Conservation (phyloP, 768 basidiomycete genomes). For the Scleroderma bovista region DNA sequence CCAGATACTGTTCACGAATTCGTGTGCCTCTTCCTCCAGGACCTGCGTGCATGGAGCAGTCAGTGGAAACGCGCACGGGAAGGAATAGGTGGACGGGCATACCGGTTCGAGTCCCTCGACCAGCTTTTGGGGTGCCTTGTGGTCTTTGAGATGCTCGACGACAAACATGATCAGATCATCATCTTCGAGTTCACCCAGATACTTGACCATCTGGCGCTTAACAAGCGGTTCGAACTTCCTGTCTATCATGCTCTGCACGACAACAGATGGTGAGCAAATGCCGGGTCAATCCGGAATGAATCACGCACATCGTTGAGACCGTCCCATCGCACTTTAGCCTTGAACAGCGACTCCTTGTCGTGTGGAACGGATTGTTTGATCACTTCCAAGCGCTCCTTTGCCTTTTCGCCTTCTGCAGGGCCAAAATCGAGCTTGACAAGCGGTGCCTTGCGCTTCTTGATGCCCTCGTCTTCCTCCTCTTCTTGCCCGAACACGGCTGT, state of each 20-base stretch:
- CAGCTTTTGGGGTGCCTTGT: conserved; percentile 78
- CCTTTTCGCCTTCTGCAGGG: conserved; percentile 76
- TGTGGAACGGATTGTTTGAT: conserved; percentile 69
- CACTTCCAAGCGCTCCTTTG: conserved; percentile 73
- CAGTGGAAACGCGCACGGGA: conserved; percentile 1
- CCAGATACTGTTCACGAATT: conserved; percentile 79
- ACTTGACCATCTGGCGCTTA: conserved; percentile 77
- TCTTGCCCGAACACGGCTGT: conserved; percentile 72
- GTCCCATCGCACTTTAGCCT: conserved; percentile 87
- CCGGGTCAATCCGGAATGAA: not conserved
- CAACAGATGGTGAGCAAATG: conserved; percentile 10
- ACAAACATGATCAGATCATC: conserved; percentile 94
- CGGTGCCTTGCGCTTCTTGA: conserved; percentile 76
- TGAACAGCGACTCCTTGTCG: conserved; percentile 76
- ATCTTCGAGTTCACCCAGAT: conserved; percentile 88
- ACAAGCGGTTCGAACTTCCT: conserved; percentile 83
- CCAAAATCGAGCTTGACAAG: conserved; percentile 90
- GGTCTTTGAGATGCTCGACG: conserved; percentile 87
- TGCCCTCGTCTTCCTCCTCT: conserved; percentile 79
- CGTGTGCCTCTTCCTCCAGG: conserved; percentile 84
- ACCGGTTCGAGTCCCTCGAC: conserved; percentile 90
- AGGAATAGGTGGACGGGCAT: conserved; percentile 30
- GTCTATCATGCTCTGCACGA: conserved; percentile 69
- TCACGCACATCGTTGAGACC: conserved; percentile 75
- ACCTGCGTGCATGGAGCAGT: conserved; percentile 46